Conservation (phyloP, 139 green algal genomes). For the Picochlorum sp. region DNA sequence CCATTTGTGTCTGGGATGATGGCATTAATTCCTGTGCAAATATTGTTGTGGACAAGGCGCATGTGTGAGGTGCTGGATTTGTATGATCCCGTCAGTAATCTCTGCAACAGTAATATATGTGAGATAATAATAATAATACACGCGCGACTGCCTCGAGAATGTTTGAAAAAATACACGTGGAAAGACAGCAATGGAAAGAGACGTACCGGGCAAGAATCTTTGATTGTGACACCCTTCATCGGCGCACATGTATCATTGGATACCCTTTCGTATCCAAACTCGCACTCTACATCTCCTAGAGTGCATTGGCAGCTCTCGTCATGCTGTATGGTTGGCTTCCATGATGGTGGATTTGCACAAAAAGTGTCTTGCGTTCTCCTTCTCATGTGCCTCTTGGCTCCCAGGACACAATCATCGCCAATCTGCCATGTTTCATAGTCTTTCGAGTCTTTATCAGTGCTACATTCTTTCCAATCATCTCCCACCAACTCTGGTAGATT, state of each 20-base stretch:
- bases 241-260: not conserved
- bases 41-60: constrained; percentile 56
- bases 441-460: not conserved
- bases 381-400: constrained; percentile 23
- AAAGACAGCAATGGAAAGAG: not conserved
- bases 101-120: not conserved
- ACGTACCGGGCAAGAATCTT: constrained; percentile 9
- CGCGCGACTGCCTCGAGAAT: not conserved
- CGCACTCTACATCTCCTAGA: constrained; percentile 53
- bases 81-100: constrained; percentile 13
- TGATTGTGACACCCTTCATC: not conserved
- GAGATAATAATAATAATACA: not conserved
- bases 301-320: constrained; percentile 25
- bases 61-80: constrained; percentile 17
- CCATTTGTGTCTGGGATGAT: constrained; percentile 65
- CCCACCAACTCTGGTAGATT: constrained; percentile 47
- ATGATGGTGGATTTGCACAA: constrained; percentile 60
- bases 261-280: constrained; percentile 54
- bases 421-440: constrained; percentile 44
- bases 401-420: constrained; percentile 29
- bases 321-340: constrained; percentile 13
- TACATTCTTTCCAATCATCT: constrained; percentile 36
- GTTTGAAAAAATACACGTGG: not conserved
- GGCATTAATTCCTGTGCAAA: constrained; percentile 29
- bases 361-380: constrained; percentile 37